Evolutionary conservation across 306 rosid species (phyloP).

Genomic region (Styphnolobium japonicum): DNA sequence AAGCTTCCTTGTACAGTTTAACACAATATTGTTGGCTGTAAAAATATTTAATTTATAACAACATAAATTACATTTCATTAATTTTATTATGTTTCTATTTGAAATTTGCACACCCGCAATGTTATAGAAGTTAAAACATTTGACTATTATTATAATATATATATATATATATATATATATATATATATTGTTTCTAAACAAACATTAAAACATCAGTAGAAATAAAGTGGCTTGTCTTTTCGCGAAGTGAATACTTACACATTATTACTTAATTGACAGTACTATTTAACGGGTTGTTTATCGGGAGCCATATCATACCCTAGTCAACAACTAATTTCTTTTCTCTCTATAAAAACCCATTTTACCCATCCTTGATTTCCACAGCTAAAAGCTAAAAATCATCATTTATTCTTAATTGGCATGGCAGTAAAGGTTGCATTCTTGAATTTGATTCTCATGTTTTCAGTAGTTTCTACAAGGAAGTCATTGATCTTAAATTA

Average conservation of each 20-base stretch:
- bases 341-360: slow-evolving; percentile 43
- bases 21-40: too few species aligned
- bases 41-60: too few species aligned
- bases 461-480: slow-evolving; percentile 39
- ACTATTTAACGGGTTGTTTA: slow-evolving; percentile 36
- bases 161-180: too few species aligned
- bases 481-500: slow-evolving; percentile 64
- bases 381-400: slow-evolving; percentile 22
- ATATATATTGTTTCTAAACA: too few species aligned
- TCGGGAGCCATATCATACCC: slow-evolving; percentile 40
- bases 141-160: too few species aligned
- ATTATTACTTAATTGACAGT: slow-evolving; percentile 50
- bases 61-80: too few species aligned
- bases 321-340: slow-evolving; percentile 10
- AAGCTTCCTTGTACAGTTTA: too few species aligned
- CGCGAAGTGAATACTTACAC: slow-evolving; percentile 49
- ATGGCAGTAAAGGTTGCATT: slow-evolving; percentile 48
- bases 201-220: too few species aligned
- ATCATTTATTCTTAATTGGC: slow-evolving; percentile 2
- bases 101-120: too few species aligned
- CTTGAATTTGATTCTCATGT: slow-evolving; percentile 42
- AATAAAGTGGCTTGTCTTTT: slow-evolving; percentile 41
- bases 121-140: too few species aligned
- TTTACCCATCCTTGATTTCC: slow-evolving; percentile 20
- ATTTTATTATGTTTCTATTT: too few species aligned